A percentile compares a stretch with the other conserved stretches of the same genome.
Conservation (phyloP, 2,329 filamentous ascomycete species). For the Alternaria sp. region DNA sequence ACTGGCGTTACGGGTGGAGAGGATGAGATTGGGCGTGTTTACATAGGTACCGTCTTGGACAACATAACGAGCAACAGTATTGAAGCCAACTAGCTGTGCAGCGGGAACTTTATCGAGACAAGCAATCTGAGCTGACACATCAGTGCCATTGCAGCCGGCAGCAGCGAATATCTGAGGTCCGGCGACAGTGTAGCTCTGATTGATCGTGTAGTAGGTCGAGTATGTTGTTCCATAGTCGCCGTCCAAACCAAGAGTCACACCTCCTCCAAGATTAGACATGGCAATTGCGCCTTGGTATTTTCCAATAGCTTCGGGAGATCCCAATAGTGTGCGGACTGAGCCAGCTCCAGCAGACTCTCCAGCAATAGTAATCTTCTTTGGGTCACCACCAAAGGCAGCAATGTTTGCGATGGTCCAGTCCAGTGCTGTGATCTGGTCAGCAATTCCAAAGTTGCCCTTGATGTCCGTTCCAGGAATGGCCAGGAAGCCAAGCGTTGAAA, state of each 20-base stretch:
- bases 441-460: constrained; percentile 64
- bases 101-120: constrained; percentile 63
- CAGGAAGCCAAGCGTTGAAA: constrained; percentile 67
- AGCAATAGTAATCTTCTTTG: constrained; percentile 56
- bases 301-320: constrained; percentile 58
- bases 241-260: constrained; percentile 63
- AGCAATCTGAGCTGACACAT: constrained; percentile 58
- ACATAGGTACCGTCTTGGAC: constrained; percentile 68
- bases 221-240: constrained; percentile 68
- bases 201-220: constrained; percentile 66
- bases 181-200: constrained; percentile 59
- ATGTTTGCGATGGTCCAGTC: constrained; percentile 60
- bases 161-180: constrained; percentile 62
- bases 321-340: constrained; percentile 64
- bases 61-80: constrained; percentile 60
- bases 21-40: constrained; percentile 59
- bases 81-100: constrained; percentile 51
- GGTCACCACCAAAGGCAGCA: constrained; percentile 58
- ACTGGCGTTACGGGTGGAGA: constrained; percentile 54
- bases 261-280: constrained; percentile 64
- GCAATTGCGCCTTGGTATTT: constrained; percentile 59
- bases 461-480: constrained; percentile 64
- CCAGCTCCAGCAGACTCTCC: constrained; percentile 64
- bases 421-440: constrained; percentile 61
- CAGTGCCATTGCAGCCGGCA: constrained; percentile 61